These are phyloP conservation scores for Aplosporella prunicola DNA, from an alignment of 2,329 filamentous ascomycete genomes.

Conservation along the genomic window DNA sequence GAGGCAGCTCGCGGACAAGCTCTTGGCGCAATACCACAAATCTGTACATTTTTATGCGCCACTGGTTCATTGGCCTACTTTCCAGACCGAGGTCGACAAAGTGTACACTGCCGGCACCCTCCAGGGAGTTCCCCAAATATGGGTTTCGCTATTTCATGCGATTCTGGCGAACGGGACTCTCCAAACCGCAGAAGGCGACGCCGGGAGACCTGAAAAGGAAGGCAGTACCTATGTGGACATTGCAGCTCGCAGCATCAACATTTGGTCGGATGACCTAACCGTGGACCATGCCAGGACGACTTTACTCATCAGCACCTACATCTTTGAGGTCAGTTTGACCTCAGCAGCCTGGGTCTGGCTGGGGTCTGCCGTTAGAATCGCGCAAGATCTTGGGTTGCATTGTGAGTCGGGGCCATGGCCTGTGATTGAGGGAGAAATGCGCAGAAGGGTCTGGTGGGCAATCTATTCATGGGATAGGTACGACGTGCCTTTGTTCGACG, in stretches of 20 bases:
- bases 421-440: conserved; percentile 73
- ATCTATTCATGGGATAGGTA: conserved; percentile 83
- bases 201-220: conserved; percentile 44
- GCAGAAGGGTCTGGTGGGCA: conserved; percentile 85
- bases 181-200: conserved; percentile 52
- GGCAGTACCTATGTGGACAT: conserved; percentile 61
- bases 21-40: conserved; percentile 66
- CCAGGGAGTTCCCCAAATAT: conserved; percentile 54
- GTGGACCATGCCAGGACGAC: conserved; percentile 66
- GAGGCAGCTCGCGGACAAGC: conserved; percentile 57
- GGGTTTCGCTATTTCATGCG: conserved; percentile 71
- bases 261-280: conserved; percentile 69
- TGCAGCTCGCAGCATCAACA: conserved; percentile 61
- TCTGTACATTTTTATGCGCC: conserved; percentile 74
- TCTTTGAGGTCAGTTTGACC: conserved; percentile 78
- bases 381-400: conserved; percentile 77
- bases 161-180: conserved; percentile 76
- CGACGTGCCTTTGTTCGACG: conserved; percentile 15
- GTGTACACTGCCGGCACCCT: conserved; percentile 60
- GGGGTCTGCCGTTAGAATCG: conserved; percentile 66
- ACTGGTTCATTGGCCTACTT: conserved; percentile 79
- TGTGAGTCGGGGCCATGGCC: conserved; percentile 64
- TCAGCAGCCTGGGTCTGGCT: conserved; percentile 82
- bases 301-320: conserved; percentile 65
- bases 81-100: conserved; percentile 64